Conservation (phyloP, 139 green algal genomes). For the Nannochloris sp. region DNA sequence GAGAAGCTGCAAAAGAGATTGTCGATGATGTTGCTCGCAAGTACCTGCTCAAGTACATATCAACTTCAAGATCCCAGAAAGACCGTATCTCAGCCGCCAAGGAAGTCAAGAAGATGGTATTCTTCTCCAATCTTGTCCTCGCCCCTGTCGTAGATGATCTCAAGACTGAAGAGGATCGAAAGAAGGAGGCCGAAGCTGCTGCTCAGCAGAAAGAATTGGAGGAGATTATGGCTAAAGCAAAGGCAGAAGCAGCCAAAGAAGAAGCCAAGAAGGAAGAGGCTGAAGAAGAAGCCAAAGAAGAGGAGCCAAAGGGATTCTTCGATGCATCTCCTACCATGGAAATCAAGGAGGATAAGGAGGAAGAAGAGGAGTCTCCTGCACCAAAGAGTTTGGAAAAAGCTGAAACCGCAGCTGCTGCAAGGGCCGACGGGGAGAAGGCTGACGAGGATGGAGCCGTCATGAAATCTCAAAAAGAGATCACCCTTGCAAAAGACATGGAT, state of each 20-base stretch:
- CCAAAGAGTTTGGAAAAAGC: slow-evolving; percentile 35
- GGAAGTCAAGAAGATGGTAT: slow-evolving; percentile 88
- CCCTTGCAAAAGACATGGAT: slow-evolving; percentile 72
- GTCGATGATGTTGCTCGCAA: slow-evolving; percentile 14
- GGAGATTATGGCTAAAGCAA: slow-evolving; percentile 29
- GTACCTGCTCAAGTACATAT: slow-evolving; percentile 53
- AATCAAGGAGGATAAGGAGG: slow-evolving; percentile 1
- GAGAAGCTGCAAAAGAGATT: slow-evolving; percentile 44
- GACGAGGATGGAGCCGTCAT: slow-evolving; percentile 10
- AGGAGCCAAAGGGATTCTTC: slow-evolving; percentile 1
- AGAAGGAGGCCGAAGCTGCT: slow-evolving; percentile 26
- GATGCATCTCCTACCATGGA: background rate
- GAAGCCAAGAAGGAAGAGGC: slow-evolving; percentile 29
- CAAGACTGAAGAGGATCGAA: slow-evolving; percentile 37
- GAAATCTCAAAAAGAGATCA: slow-evolving; percentile 92
- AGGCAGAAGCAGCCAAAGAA: slow-evolving; percentile 26
- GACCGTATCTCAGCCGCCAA: slow-evolving; percentile 61
- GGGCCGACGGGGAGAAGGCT: slow-evolving; percentile 19
- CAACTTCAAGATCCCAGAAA: slow-evolving; percentile 33
- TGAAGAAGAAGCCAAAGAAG: slow-evolving; percentile 31
- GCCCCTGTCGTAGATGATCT: slow-evolving; percentile 73
- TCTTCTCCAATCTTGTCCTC: slow-evolving; percentile 86
- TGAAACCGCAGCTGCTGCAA: slow-evolving; percentile 26
- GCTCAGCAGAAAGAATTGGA: slow-evolving; percentile 37
- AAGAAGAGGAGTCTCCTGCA: slow-evolving; percentile 9